These are phyloP conservation scores for Zasmidium cellare DNA, from an alignment of 2,329 filamentous ascomycete genomes.

Conservation along the genomic window DNA sequence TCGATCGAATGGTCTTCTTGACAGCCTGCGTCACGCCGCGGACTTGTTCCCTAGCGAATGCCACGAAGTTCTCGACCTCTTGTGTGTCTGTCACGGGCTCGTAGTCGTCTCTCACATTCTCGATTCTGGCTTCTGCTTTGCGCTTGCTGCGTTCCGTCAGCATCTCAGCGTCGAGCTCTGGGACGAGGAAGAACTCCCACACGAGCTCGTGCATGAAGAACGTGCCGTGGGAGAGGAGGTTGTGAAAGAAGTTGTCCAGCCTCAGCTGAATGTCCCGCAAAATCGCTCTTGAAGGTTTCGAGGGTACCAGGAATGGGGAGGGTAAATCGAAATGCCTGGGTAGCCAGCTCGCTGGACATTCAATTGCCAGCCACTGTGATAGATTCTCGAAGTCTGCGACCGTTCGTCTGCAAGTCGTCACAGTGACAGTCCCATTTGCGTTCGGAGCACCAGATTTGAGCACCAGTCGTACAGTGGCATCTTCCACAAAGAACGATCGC, in stretches of 20 bases:
- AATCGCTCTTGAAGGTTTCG: constrained; percentile 82
- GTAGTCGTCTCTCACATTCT: constrained; percentile 86
- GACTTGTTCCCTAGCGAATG: constrained; percentile 86
- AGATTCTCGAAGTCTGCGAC: constrained; percentile 89
- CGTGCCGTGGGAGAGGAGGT: constrained; percentile 82
- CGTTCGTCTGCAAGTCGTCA: constrained; percentile 89
- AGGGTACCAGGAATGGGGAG: constrained; percentile 89
- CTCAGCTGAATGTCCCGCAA: constrained; percentile 84
- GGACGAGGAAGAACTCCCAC: constrained; percentile 98
- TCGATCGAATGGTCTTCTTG: constrained; percentile 76
- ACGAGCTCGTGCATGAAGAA: constrained; percentile 96
- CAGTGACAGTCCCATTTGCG: constrained; percentile 79
- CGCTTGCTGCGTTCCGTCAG: constrained; percentile 84
- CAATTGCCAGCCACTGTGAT: constrained; percentile 75
- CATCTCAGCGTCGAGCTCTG: constrained; percentile 85
- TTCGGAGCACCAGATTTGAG: constrained; percentile 90
- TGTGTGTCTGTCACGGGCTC: constrained; percentile 71
- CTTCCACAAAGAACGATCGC: constrained; percentile 94
- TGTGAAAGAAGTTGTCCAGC: constrained; percentile 84
- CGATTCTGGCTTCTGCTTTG: constrained; percentile 79
- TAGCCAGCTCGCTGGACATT: constrained; percentile 95
- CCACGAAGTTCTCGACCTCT: constrained; percentile 90
- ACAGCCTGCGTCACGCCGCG: constrained; percentile 80
- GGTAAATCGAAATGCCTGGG: constrained; percentile 75
- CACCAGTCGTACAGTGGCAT: constrained; percentile 87